A percentile compares a stretch with the other conserved stretches of the same genome.
phyloP scores from a whole-genome alignment of 1,284 basidiomycete genomes.

The Marasmius oreades region DNA sequence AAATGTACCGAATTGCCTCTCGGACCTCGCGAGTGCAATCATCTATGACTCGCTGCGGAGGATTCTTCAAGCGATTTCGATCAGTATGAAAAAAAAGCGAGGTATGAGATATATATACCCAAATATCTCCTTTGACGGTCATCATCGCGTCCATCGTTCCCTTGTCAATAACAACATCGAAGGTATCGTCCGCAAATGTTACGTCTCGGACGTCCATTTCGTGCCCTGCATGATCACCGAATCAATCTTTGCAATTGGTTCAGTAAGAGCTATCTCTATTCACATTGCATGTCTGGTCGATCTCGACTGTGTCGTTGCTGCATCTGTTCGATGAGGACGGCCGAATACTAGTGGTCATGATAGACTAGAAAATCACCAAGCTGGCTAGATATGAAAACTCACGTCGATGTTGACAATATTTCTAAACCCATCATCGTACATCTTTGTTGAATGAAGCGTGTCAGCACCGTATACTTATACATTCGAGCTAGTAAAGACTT shows the following conservation, averaged over 20 bases:
- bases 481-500: too few species aligned
- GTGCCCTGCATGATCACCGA: conserved; percentile 51
- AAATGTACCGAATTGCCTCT: conserved; percentile 67
- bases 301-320: conserved; percentile 44
- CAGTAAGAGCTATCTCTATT: conserved; percentile 21
- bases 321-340: conserved; percentile 83
- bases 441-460: conserved; percentile 50
- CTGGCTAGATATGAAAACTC: too few species aligned
- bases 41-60: conserved; percentile 70
- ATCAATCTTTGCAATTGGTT: background rate
- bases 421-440: conserved; percentile 88
- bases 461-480: too few species aligned
- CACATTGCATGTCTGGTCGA: conserved; percentile 79
- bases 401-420: conserved; percentile 87
- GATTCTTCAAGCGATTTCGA: conserved; percentile 55
- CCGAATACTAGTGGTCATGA: conserved; percentile 67
- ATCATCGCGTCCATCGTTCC: conserved; percentile 96
- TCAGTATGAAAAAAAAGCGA: background rate
- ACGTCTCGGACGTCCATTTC: conserved; percentile 87
- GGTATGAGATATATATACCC: conserved; percentile 53
- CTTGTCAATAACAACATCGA: conserved; percentile 91
- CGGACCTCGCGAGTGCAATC: conserved; percentile 81
- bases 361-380: conserved; percentile 7
- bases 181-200: conserved; percentile 60
- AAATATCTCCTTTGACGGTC: conserved; percentile 84